A percentile compares a stretch with the other conserved stretches of the same genome.
These are phyloP conservation scores for Penicillium sp. DNA, from an alignment of 2,329 filamentous ascomycete genomes.

Conservation along the genomic window DNA sequence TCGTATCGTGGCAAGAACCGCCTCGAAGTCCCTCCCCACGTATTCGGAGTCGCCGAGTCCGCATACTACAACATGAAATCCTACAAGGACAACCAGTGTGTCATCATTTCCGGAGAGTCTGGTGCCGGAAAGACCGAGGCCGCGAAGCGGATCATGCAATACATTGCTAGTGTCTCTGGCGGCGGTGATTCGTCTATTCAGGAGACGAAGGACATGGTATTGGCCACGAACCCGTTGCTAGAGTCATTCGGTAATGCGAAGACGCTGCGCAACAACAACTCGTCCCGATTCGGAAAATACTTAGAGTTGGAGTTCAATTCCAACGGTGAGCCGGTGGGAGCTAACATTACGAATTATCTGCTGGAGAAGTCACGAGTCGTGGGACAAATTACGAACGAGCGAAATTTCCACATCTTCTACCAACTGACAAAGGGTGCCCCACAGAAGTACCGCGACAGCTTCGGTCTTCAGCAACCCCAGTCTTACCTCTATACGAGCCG, in stretches of 20 bases:
- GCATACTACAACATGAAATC: constrained; percentile 99
- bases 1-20: constrained; percentile 97
- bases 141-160: constrained; percentile 98
- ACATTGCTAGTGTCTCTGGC: constrained; percentile 95
- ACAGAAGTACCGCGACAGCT: constrained; percentile 79
- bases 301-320: constrained; percentile 94
- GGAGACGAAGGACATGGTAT: constrained; percentile 98
- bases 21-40: constrained; percentile 87
- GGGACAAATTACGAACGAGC: constrained; percentile 89
- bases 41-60: constrained; percentile 95
- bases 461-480: constrained; percentile 85
- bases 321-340: constrained; percentile 87
- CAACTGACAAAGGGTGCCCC: constrained; percentile 95
- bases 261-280: constrained; percentile 97
- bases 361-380: constrained; percentile 94
- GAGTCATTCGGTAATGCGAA: constrained; percentile 99
- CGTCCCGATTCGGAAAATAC: constrained; percentile 97
- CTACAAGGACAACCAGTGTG: constrained; percentile 98
- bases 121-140: constrained; percentile 98
- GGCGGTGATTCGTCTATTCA: constrained; percentile 82
- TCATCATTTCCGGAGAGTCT: constrained; percentile 98
- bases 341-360: constrained; percentile 97
- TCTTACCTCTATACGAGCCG: constrained; percentile 91
- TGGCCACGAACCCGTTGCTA: constrained; percentile 93
- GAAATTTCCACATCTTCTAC: constrained; percentile 99